Conservation (phyloP, 495 filamentous ascomycete species). For the Penicillium roqueforti region DNA sequence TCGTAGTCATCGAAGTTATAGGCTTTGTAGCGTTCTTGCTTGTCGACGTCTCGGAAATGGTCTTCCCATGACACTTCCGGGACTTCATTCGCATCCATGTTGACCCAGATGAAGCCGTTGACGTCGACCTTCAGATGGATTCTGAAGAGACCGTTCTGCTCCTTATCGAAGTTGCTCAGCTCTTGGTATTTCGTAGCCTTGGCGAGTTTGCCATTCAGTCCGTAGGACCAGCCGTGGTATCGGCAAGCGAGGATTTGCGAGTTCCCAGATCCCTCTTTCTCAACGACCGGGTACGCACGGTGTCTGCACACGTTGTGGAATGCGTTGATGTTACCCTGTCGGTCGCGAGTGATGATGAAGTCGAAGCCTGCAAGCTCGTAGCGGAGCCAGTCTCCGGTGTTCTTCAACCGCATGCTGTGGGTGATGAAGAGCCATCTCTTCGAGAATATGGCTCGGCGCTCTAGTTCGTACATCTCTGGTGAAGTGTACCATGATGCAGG, state of each 20-base stretch:
- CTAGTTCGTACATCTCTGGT: slow-evolving; percentile 47
- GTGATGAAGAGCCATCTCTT: slow-evolving; percentile 48
- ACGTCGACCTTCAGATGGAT: slow-evolving; percentile 48
- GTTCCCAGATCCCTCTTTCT: slow-evolving; percentile 40
- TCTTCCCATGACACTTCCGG: slow-evolving; percentile 46
- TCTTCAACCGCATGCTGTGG: slow-evolving; percentile 42
- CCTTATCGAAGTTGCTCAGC: slow-evolving; percentile 48
- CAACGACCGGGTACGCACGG: slow-evolving; percentile 52
- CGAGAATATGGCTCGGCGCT: slow-evolving; percentile 50
- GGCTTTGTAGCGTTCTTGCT: slow-evolving; percentile 39
- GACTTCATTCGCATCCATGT: slow-evolving; percentile 39
- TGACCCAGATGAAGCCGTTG: slow-evolving; percentile 51
- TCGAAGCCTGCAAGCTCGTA: slow-evolving; percentile 47
- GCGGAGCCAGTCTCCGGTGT: slow-evolving; percentile 45
- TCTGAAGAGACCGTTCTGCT: slow-evolving; percentile 38
- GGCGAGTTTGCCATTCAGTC: slow-evolving; percentile 51
- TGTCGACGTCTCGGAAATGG: slow-evolving; percentile 42
- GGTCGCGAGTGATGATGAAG: slow-evolving; percentile 45
- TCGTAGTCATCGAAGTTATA: slow-evolving; percentile 59
- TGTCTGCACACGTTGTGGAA: slow-evolving; percentile 57
- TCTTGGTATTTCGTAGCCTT: slow-evolving; percentile 53
- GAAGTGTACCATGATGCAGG: slow-evolving; percentile 49
- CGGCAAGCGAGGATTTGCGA: slow-evolving; percentile 49
- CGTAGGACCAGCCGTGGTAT: slow-evolving; percentile 48
- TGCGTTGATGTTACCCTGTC: slow-evolving; percentile 43